phyloP scores from a whole-genome alignment of 371 early-diverging fungal species.

The Rhizopus microsporus region DNA sequence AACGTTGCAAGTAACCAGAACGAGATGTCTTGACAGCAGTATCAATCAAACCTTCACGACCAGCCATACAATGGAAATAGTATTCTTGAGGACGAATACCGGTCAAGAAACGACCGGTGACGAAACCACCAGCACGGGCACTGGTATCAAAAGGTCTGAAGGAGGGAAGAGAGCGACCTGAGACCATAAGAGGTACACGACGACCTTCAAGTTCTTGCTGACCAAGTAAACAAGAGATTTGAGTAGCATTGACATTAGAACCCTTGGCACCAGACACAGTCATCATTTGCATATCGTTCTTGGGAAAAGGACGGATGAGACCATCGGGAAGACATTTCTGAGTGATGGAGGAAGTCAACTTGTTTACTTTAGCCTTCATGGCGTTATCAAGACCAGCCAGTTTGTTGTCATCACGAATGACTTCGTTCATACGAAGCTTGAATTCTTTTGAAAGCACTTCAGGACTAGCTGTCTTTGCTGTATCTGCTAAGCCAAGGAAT shows the following conservation, averaged over 20 bases:
- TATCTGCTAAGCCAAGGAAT: constrained; percentile 69
- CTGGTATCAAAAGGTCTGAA: constrained; percentile 89
- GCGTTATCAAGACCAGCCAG: constrained; percentile 90
- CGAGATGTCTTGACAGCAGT: constrained; percentile 99
- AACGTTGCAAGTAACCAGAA: constrained; percentile 99
- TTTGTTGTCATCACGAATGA: constrained; percentile 84
- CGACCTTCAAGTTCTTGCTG: constrained; percentile 99
- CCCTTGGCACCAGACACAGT: constrained; percentile 99
- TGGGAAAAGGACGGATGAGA: constrained; percentile 86
- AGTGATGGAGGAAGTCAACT: constrained; percentile 83
- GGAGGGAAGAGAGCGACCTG: constrained; percentile 97
- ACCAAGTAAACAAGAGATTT: constrained; percentile 98
- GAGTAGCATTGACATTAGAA: constrained; percentile 96
- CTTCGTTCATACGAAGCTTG: constrained; percentile 77
- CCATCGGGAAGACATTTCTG: constrained; percentile 82
- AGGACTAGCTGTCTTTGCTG: constrained; percentile 37
- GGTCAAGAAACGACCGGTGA: constrained; percentile 99
- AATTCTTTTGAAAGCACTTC: constrained; percentile 55
- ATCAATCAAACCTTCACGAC: constrained; percentile 99
- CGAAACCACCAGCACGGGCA: constrained; percentile 97
- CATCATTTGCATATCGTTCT: constrained; percentile 99
- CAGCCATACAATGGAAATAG: constrained; percentile 99
- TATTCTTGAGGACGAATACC: constrained; percentile 97
- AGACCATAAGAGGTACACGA: constrained; percentile 98
- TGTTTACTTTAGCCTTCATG: constrained; percentile 87